Evolutionary conservation across 805 yeast genomes (phyloP).

Genomic region (Groenewaldozyma salmanticensis): DNA sequence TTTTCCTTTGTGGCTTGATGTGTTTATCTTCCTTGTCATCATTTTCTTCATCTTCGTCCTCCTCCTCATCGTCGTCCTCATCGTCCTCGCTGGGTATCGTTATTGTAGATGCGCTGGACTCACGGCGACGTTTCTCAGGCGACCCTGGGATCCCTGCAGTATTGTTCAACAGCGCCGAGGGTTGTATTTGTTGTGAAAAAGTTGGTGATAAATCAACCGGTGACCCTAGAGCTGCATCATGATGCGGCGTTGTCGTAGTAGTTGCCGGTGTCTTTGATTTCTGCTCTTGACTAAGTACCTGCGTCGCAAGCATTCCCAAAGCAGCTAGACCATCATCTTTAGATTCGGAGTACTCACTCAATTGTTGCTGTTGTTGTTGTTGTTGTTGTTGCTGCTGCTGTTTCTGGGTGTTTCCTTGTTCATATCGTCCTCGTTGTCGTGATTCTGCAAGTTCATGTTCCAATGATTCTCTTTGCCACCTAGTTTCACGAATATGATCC

Average conservation of each 20-base stretch:
- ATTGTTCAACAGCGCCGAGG: conserved; percentile 17
- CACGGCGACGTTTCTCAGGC: conserved; percentile 24
- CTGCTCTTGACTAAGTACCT: conserved; percentile 34
- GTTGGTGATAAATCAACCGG: background rate
- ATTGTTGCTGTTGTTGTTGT: background rate
- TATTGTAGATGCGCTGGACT: conserved; percentile 28
- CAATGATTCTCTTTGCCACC: conserved; percentile 10
- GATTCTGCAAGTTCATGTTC: conserved; percentile 5
- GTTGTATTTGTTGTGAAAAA: background rate
- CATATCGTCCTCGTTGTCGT: conserved; percentile 4
- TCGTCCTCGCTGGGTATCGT: conserved; percentile 27
- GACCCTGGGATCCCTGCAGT: conserved; percentile 14
- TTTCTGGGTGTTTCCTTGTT: conserved; percentile 6
- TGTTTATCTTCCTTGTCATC: conserved; percentile 5
- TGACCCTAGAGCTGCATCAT: background rate
- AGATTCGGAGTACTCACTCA: background rate
- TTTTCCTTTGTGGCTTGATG: background rate
- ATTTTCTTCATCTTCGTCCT: conserved; percentile 7
- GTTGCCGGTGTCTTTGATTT: conserved; percentile 12
- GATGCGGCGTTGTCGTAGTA: background rate
- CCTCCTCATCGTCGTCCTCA: conserved; percentile 8
- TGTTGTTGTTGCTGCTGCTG: conserved; percentile 8
- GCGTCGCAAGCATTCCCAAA: conserved; percentile 46
- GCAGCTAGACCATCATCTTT: conserved; percentile 34
- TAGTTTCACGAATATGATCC: conserved; percentile 23